These are phyloP conservation scores for Stephanodiscus triporus DNA, from an alignment of 108 stramenopile species.

Conservation along the genomic window DNA sequence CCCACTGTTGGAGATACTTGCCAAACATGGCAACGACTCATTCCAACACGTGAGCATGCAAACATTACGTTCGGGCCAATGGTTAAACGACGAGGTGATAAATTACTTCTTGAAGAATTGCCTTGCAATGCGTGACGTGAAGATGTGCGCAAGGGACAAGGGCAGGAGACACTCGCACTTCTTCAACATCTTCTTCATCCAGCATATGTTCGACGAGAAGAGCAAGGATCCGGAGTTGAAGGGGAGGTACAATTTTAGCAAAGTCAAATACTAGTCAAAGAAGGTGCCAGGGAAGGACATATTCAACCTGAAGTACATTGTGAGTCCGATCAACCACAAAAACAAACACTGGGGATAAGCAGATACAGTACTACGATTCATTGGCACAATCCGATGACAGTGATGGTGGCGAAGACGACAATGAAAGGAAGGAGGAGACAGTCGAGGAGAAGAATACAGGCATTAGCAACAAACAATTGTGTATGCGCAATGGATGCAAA, in stretches of 20 bases:
- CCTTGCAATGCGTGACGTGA: slow-evolving; percentile 79
- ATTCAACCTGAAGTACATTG: slow-evolving; percentile 89
- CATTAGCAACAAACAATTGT: no score
- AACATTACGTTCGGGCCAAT: slow-evolving; percentile 71
- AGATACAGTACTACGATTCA: slow-evolving; percentile 83
- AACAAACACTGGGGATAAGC: slow-evolving; percentile 92
- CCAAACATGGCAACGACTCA: slow-evolving; percentile 63
- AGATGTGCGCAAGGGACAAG: slow-evolving; percentile 63
- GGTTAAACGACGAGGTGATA: slow-evolving; percentile 98
- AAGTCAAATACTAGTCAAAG: slow-evolving; percentile 92
- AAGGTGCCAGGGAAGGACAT: slow-evolving; percentile 92
- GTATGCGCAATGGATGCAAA: no score
- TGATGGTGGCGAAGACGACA: no score
- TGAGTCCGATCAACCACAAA: slow-evolving; percentile 89
- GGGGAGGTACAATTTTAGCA: slow-evolving; percentile 87
- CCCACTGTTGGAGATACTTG: slow-evolving; percentile 54
- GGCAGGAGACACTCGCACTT: slow-evolving; percentile 81
- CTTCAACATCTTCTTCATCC: slow-evolving; percentile 95
- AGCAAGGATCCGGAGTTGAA: slow-evolving; percentile 39
- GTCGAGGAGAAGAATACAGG: no score
- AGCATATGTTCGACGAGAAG: slow-evolving; percentile 86
- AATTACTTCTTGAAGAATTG: slow-evolving; percentile 90
- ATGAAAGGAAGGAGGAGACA: no score
- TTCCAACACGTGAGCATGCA: slow-evolving; percentile 71
- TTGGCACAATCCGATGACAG: slow-evolving; percentile 59